Conservation (phyloP, 192 early-diverging fungal species). For the Coemansia sp. region DNA sequence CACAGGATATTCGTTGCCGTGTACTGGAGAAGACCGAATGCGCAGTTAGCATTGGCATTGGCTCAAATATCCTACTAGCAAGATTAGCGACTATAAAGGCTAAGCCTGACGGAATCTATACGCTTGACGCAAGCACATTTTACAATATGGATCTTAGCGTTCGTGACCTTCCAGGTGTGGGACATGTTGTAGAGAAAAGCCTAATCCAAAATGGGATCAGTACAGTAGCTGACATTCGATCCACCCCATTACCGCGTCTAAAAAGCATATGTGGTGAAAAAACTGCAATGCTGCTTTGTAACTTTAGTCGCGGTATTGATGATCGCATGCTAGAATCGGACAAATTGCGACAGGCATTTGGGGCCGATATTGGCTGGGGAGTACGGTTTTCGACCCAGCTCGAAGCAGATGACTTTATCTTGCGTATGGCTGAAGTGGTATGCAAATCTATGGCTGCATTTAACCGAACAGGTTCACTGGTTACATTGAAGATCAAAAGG, state of each 20-base stretch:
- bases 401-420: conserved; percentile 71
- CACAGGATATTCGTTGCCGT: conserved; percentile 55
- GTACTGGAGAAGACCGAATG: conserved; percentile 60
- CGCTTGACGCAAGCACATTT: conserved; percentile 19
- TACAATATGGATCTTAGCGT: conserved; percentile 9
- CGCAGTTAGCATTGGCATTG: conserved; percentile 74
- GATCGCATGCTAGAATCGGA: conserved; percentile 63
- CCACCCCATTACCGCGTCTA: conserved; percentile 41
- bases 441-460: conserved; percentile 59
- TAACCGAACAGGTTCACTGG: conserved; percentile 55
- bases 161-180: conserved; percentile 57
- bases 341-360: conserved; percentile 69
- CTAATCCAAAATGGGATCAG: conserved; percentile 49
- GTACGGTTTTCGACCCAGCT: conserved; percentile 74
- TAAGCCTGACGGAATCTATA: conserved; percentile 65
- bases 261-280: conserved; percentile 71
- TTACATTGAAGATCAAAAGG: conserved; percentile 70
- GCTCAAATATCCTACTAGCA: conserved; percentile 70
- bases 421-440: conserved; percentile 65
- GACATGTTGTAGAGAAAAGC: conserved; percentile 52
- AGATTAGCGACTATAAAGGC: conserved; percentile 70
- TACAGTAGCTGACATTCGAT: conserved; percentile 53
- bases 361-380: conserved; percentile 87
- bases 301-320: conserved; percentile 77
- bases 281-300: conserved; percentile 65